Evolutionary conservation across 2,329 filamentous ascomycete genomes (phyloP).

Genomic region (Didymella exigua): DNA sequence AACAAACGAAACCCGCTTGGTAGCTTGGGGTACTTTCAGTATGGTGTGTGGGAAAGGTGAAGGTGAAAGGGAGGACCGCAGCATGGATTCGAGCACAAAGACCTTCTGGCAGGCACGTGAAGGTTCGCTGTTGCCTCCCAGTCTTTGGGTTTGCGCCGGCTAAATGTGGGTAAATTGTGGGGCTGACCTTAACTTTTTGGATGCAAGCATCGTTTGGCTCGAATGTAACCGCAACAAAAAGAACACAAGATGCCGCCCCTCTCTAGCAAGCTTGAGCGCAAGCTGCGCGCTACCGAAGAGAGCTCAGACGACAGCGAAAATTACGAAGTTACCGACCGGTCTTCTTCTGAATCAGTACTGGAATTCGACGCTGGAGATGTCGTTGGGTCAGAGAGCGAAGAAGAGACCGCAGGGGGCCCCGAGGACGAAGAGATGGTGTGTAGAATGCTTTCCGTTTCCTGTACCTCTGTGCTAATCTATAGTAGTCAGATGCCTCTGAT

Average conservation of each 20-base stretch:
- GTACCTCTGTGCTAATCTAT: constrained; percentile 9
- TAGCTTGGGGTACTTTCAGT: constrained; percentile 8
- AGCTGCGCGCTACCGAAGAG: constrained; percentile 44
- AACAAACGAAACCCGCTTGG: constrained; percentile 25
- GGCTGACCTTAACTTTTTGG: constrained; percentile 17
- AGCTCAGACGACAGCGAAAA: constrained; percentile 47
- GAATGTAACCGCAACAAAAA: background rate
- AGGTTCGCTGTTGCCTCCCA: constrained; percentile 14
- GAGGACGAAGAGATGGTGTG: constrained; percentile 41
- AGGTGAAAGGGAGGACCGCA: constrained; percentile 5
- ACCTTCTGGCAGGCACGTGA: constrained; percentile 11
- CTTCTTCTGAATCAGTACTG: constrained; percentile 49
- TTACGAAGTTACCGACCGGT: constrained; percentile 49
- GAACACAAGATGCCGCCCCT: constrained; percentile 38
- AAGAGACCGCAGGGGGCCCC: constrained; percentile 13
- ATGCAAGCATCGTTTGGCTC: background rate
- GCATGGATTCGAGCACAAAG: constrained; percentile 13
- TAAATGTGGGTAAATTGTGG: constrained; percentile 3
- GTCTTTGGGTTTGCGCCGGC: constrained; percentile 14
- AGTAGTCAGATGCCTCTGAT: constrained; percentile 44
- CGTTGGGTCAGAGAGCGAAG: constrained; percentile 44
- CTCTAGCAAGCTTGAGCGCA: constrained; percentile 44
- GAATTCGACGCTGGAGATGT: constrained; percentile 45
- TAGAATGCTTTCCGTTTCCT: accelerated
- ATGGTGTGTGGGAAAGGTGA: constrained; percentile 5